phyloP scores from a whole-genome alignment of 1,284 basidiomycete species.

The Malassezia slooffiae region DNA sequence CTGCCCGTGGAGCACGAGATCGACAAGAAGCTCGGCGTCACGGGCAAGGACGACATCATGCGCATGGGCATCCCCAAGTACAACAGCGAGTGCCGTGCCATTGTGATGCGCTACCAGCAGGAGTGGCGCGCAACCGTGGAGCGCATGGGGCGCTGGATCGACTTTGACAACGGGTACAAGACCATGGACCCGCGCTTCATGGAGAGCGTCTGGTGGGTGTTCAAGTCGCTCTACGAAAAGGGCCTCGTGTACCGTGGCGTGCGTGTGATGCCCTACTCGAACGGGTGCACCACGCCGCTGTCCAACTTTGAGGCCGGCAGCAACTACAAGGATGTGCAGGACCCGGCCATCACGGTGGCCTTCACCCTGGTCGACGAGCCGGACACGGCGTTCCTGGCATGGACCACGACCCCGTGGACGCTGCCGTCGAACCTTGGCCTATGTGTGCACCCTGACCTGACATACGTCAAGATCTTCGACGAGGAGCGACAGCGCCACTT shows the following conservation, averaged over 20 bases:
- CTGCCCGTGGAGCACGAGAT: conserved; percentile 99
- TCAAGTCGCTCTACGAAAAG: conserved; percentile 81
- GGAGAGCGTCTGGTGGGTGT: conserved; percentile 99
- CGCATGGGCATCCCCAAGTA: conserved; percentile 93
- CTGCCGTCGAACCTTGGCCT: conserved; percentile 87
- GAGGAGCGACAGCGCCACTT: conserved; percentile 76
- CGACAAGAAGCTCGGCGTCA: conserved; percentile 90
- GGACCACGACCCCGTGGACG: conserved; percentile 99
- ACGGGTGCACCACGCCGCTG: conserved; percentile 85
- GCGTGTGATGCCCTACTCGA: conserved; percentile 97
- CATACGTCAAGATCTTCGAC: conserved; percentile 95
- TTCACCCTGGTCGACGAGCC: conserved; percentile 91
- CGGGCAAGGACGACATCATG: conserved; percentile 83
- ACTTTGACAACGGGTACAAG: conserved; percentile 99
- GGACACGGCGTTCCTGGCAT: conserved; percentile 78
- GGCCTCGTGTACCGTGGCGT: conserved; percentile 87
- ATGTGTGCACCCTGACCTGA: conserved; percentile 91
- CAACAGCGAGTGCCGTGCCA: conserved; percentile 89
- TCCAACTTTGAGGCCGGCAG: conserved; percentile 96
- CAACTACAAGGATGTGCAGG: conserved; percentile 85
- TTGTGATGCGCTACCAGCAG: conserved; percentile 91
- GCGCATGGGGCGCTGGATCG: conserved; percentile 98
- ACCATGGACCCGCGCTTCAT: conserved; percentile 87
- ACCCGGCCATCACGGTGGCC: conserved; percentile 84
- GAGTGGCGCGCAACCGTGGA: conserved; percentile 94